These are phyloP conservation scores for Cystobasidium tubakii DNA, from an alignment of 768 basidiomycete species.

Conservation along the genomic window DNA sequence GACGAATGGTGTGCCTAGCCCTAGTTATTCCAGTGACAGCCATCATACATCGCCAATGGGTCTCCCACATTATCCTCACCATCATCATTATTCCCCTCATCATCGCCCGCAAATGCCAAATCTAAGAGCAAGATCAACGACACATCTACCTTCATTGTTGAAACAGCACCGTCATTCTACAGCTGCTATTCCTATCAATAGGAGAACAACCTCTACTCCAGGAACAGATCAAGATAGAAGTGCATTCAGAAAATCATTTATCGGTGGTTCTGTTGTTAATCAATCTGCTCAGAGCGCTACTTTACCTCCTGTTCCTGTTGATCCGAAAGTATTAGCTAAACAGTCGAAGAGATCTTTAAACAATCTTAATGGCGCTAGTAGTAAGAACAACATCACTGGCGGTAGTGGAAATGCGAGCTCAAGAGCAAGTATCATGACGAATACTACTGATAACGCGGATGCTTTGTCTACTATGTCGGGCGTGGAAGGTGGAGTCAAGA, in stretches of 20 bases:
- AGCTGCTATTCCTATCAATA: slow-evolving; percentile 1
- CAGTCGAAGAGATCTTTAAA: slow-evolving; percentile 15
- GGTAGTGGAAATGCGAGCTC: neutral
- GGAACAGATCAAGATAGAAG: neutral
- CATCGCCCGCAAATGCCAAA: slow-evolving; percentile 11
- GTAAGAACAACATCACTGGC: neutral
- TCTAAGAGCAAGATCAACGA: neutral
- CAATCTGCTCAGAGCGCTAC: neutral
- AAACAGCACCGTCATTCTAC: slow-evolving; percentile 7
- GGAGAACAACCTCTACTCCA: slow-evolving; percentile 1
- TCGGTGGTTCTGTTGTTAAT: neutral
- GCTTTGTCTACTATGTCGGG: neutral
- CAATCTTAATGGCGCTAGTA: neutral
- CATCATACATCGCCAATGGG: neutral
- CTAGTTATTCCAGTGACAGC: neutral
- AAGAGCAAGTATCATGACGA: neutral
- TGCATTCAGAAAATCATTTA: slow-evolving; percentile 9
- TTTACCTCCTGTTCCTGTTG: slow-evolving; percentile 30
- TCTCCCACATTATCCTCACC: neutral
- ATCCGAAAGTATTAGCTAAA: slow-evolving; percentile 33
- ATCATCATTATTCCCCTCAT: neutral
- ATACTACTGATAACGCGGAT: neutral
- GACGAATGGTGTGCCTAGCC: neutral
- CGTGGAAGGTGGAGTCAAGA: neutral
- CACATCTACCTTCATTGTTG: neutral